Evolutionary conservation across 2,329 filamentous ascomycete genomes (phyloP), one percentile per base, ranked within the genome.

Genomic region (Zymoseptoria brevis): DNA sequence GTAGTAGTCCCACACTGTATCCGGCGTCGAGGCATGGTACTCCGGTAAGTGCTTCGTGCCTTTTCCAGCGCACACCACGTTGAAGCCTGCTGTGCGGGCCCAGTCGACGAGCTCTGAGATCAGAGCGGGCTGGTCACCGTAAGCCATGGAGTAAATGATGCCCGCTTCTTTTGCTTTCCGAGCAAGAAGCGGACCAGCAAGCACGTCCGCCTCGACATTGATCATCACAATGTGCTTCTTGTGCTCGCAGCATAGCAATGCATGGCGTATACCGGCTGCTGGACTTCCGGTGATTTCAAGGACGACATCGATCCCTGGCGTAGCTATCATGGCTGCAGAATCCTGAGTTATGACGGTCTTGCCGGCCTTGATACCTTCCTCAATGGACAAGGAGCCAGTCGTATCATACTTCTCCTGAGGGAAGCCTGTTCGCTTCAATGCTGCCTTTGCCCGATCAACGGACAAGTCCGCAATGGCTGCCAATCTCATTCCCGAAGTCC

Each of bases 221-320:
- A 78, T 75, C 76, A 78, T 77, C 24, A 79, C 76, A 54, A 79
- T 77, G 66, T 79, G 77, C 66, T 78, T 78, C 68, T 77, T 76
- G 66, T 78, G 73, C 61, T 79, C 75, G 60, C 75, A 79, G 66
- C 75, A 78, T 8, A 76, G 66, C 0, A 79, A 62, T 3, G 74
- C 75, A 61, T 79, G 76, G 2, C 71, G 69, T 49, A 80, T 74
- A 13, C 76, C 76, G 3, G 75, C 76, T 4, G 75, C 73, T 4
- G 75, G 75, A 62, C 74, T 77, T 1, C 75, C 76, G 0, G 76
- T 78, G 8, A 77, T 72, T 65, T 78, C 75, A 7, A 79, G 70
- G 49, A 77, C 73, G 24, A 78, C 72, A 61, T 78, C 75, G 49
- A 79, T 77, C 11, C 72, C 75, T 1, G 75, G 75, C 0, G 74